Evolutionary conservation across 1,284 basidiomycete genomes (phyloP), one percentile per base, ranked within the genome.

Genomic region (Leccinum variabile): DNA sequence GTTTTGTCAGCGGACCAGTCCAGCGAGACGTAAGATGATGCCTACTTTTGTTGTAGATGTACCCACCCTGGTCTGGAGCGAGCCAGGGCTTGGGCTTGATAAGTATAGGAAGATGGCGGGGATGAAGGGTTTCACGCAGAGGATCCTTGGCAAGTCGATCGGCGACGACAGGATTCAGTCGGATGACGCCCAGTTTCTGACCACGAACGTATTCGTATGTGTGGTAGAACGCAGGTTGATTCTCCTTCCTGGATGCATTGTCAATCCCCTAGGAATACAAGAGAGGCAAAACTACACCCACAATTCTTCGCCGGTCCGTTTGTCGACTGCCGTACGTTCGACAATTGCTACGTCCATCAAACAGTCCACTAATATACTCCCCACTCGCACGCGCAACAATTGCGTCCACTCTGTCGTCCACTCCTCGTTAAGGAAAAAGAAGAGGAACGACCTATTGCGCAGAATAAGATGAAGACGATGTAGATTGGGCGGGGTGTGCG

Each of bases 51-150:
- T 90, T 91, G 63, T 86, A 85, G 37, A 96, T 79, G 76, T 98
- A 98, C 2, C 91, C 94, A 14, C 97, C 97, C 50, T 90, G 81
- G 64, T 92, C 85, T 70, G 89, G 84, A 61, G 81, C 82, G 1
- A 91, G 75, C 97, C 97, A 99, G 0, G 92, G 92, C 68, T 89
- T 89, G 1, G 97, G 97, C 63, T 89, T 89, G 25, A 97, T 87
- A 2, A 99, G 83, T 97, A 99, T 99, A 8, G 97, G 97, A 54
- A 99, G 82, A 75, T 97, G 94, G 8, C 96, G 91, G 14, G 97
- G 95, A 75, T 97, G 94, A 10, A 98, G 79, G 0, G 92, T 88
- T 59, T 90, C 86, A n/a, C 82, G 79, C 5, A 96, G 73, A 41
- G 81, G 82, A 67, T 98, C 96, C 65, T 86, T 88, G 8, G 92